Evolutionary conservation across 331 rosid genomes (phyloP).

Genomic region (Arachis monticola): DNA sequence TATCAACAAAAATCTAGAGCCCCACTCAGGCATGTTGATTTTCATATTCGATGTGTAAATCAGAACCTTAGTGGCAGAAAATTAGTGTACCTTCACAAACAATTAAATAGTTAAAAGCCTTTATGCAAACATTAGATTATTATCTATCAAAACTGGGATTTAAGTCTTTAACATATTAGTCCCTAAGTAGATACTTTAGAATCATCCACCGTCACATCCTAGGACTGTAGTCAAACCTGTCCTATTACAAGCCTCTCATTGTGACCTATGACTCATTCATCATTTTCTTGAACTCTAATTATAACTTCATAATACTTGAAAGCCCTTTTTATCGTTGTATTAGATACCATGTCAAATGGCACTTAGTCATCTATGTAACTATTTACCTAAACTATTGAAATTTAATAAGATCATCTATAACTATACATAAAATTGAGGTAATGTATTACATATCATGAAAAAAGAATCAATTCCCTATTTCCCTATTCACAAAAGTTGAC

Average conservation of each 20-base stretch:
- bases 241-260: conserved; percentile 16
- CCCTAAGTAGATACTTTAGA: neutral
- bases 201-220: neutral
- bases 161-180: neutral
- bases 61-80: conserved; percentile 3
- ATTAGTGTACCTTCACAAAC: neutral
- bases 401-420: neutral
- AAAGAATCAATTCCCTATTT: too few relatives aligned
- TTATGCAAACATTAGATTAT: conserved; percentile 1
- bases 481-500: too few relatives aligned
- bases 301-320: neutral
- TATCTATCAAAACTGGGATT: neutral
- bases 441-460: too few relatives aligned
- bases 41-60: conserved; percentile 5
- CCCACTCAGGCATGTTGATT: neutral
- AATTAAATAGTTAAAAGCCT: conserved; percentile 1
- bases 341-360: neutral
- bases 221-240: neutral
- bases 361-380: neutral
- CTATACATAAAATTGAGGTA: neutral
- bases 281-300: neutral
- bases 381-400: neutral
- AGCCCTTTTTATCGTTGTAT: neutral
- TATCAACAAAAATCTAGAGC: conserved; percentile 9
- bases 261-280: neutral